These are phyloP conservation scores for Yamadazyma trypodendri DNA, from an alignment of 1,139 yeast species.

Conservation along the genomic window DNA sequence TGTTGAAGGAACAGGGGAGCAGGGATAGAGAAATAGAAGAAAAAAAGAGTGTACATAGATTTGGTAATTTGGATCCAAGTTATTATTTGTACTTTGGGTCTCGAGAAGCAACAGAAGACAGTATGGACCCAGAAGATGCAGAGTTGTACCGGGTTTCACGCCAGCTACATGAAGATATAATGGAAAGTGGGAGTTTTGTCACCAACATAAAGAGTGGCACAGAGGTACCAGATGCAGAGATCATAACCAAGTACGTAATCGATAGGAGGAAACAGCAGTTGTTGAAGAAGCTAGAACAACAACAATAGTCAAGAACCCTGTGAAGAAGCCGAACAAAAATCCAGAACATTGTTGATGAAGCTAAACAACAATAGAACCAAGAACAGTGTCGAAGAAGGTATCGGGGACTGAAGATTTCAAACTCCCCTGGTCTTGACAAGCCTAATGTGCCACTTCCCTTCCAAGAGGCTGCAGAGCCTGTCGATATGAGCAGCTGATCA, in stretches of 20 bases:
- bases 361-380: too few species aligned
- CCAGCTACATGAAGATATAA: slow-evolving; percentile 4
- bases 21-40: slow-evolving; percentile 14
- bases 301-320: neutral
- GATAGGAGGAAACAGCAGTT: slow-evolving; percentile 46
- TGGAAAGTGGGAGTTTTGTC: neutral
- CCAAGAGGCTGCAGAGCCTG: too few species aligned
- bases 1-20: slow-evolving; percentile 8
- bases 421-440: too few species aligned
- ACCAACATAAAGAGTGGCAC: slow-evolving; percentile 22
- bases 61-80: slow-evolving; percentile 18
- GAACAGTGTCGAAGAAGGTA: too few species aligned
- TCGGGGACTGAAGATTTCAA: too few species aligned
- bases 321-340: too few species aligned
- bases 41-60: slow-evolving; percentile 19
- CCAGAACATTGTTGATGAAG: too few species aligned
- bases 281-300: slow-evolving; percentile 24
- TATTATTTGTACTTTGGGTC: slow-evolving; percentile 49
- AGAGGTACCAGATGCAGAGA: slow-evolving; percentile 35
- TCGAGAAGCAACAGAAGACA: too few species aligned
- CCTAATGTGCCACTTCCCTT: too few species aligned
- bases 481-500: too few species aligned
- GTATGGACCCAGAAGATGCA: slow-evolving; percentile 1
- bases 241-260: slow-evolving; percentile 48
- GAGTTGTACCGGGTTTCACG: slow-evolving; percentile 6